phyloP scores from a whole-genome alignment of 257 asterid species.

The Orobanche coerulescens region DNA sequence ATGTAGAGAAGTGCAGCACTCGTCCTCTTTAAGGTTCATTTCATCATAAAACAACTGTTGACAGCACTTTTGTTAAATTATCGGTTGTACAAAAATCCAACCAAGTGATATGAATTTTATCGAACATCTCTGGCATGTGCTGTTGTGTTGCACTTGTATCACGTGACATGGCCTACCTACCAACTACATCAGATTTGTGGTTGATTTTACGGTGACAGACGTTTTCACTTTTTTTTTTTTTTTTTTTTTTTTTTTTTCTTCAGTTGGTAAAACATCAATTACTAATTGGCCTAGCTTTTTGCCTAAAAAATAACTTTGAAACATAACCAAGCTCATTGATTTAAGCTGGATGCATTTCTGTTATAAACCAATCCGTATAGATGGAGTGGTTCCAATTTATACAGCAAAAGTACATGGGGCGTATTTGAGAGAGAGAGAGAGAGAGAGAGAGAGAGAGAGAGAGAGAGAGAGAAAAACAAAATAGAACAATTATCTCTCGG shows the following conservation, averaged over 20 bases:
- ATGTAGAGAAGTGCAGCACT: not conserved
- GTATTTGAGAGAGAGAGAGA: not conserved
- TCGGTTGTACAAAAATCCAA: not conserved
- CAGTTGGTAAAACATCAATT: too few relatives aligned
- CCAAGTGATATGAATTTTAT: not conserved
- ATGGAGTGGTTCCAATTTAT: not conserved
- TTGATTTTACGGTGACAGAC: too few relatives aligned
- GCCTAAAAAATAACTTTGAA: not conserved
- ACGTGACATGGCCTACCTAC: not conserved
- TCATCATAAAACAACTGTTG: not conserved
- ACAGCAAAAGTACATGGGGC: not conserved
- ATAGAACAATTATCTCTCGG: too few relatives aligned
- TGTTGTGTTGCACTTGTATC: not conserved
- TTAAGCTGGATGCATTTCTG: too few relatives aligned
- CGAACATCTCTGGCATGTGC: not conserved
- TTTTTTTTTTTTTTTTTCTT: too few relatives aligned
- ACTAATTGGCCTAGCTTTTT: not conserved
- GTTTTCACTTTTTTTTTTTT: too few relatives aligned
- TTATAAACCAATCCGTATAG: too few relatives aligned
- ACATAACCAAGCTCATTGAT: not conserved
- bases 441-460: not conserved
- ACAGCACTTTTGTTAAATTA: not conserved
- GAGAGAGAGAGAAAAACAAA: not conserved
- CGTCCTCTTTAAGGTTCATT: not conserved
- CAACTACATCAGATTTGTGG: too few relatives aligned